Evolutionary conservation across 2,329 filamentous ascomycete genomes (phyloP).

Genomic region (Sarocladium brachiariae): DNA sequence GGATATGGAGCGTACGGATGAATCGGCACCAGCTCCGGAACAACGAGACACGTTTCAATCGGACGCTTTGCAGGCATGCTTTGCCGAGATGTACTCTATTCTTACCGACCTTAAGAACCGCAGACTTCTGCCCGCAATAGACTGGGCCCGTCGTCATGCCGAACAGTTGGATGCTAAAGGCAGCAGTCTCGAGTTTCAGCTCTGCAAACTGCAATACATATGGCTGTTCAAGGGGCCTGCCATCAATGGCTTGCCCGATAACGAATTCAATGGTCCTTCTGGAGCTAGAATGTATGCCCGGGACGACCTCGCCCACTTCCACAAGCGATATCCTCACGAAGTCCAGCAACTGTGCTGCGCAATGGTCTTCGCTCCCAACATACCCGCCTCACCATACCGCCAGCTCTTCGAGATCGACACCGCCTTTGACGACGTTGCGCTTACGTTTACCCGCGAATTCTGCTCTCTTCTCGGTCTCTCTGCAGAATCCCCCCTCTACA

Average conservation of each 20-base stretch:
- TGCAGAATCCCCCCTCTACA: conserved; percentile 85
- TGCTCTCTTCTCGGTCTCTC: conserved; percentile 86
- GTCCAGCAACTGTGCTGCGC: conserved; percentile 76
- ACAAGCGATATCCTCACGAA: conserved; percentile 66
- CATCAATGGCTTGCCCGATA: conserved; percentile 48
- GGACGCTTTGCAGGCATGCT: conserved; percentile 60
- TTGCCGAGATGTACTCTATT: conserved; percentile 86
- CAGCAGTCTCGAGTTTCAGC: conserved; percentile 91
- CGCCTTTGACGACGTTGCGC: conserved; percentile 75
- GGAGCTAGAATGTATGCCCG: conserved; percentile 72
- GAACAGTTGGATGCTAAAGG: conserved; percentile 68
- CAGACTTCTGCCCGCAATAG: conserved; percentile 76
- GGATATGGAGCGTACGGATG: conserved; percentile 20
- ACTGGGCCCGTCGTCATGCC: conserved; percentile 73
- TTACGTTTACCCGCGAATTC: conserved; percentile 90
- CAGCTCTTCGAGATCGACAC: conserved; percentile 66
- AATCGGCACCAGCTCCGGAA: conserved; percentile 16
- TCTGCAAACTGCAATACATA: conserved; percentile 82
- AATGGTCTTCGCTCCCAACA: conserved; percentile 70
- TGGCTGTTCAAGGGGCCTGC: conserved; percentile 68
- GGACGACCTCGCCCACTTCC: conserved; percentile 66
- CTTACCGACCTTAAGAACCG: conserved; percentile 67
- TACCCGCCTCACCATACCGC: conserved; percentile 71
- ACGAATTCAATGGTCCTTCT: conserved; percentile 45
- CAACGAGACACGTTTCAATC: conserved; percentile 29